Conservation (phyloP, 1,284 basidiomycete genomes). For the Trichosporon sp. region DNA sequence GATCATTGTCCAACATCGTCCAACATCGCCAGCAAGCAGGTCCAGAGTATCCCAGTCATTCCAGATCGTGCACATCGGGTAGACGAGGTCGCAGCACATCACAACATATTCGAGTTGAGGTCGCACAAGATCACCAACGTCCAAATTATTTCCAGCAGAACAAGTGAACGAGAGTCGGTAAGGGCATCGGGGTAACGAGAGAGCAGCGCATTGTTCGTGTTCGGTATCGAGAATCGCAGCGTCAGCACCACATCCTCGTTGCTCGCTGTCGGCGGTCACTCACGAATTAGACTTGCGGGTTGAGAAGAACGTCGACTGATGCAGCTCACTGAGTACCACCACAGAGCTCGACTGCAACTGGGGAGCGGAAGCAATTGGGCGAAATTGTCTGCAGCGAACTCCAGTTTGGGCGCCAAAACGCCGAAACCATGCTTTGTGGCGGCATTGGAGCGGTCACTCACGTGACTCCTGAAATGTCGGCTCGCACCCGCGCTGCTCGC, state of each 20-base stretch:
- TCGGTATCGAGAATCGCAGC: conserved; percentile 12
- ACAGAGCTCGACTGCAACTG: not conserved
- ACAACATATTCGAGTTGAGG: not conserved
- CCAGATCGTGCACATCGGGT: not conserved
- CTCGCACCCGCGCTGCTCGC: not conserved
- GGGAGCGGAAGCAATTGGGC: not conserved
- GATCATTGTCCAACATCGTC: not conserved
- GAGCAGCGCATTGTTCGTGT: conserved; percentile 1
- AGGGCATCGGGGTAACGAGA: not conserved
- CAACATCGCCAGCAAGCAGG: not conserved
- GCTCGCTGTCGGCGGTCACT: conserved; percentile 12
- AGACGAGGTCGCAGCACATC: not conserved
- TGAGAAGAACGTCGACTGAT: conserved; percentile 18
- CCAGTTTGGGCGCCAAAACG: not conserved
- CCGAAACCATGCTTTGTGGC: conserved; percentile 1
- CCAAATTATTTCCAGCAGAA: not conserved
- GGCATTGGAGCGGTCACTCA: not conserved
- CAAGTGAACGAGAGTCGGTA: not conserved
- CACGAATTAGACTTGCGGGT: conserved; percentile 22
- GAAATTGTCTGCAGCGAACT: not conserved
- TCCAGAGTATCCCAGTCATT: not conserved
- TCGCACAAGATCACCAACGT: conserved; percentile 11
- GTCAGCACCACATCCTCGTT: conserved; percentile 21
- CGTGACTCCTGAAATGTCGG: not conserved
- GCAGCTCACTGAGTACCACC: conserved; percentile 4